These are phyloP conservation scores for Hysterangium stoloniferum DNA, from an alignment of 768 basidiomycete species.

Conservation along the genomic window DNA sequence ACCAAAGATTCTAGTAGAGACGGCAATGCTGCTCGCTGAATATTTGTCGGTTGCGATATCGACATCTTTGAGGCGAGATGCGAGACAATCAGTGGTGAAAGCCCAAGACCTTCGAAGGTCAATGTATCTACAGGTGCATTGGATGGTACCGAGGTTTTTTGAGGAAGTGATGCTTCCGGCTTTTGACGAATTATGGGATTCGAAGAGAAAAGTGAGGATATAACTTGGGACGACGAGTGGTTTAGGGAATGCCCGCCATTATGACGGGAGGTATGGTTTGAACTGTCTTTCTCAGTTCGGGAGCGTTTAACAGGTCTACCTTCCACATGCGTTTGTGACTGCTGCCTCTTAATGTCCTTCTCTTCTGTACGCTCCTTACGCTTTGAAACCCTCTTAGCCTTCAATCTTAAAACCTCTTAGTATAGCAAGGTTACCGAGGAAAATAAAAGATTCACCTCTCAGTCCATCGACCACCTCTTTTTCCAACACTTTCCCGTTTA, in stretches of 20 bases:
- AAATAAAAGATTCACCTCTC: slow-evolving; percentile 42
- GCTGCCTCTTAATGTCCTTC: not conserved
- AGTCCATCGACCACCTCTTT: slow-evolving; percentile 34
- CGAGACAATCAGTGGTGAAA: slow-evolving; percentile 69
- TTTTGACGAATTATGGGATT: slow-evolving; percentile 63
- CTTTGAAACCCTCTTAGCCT: slow-evolving; percentile 64
- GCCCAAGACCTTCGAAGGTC: slow-evolving; percentile 73
- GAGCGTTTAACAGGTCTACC: slow-evolving; percentile 39
- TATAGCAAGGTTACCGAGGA: slow-evolving; percentile 10
- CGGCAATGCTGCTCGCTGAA: slow-evolving; percentile 68
- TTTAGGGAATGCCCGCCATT: slow-evolving; percentile 18
- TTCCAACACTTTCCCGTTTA: slow-evolving; percentile 13
- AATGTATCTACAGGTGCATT: slow-evolving; percentile 83
- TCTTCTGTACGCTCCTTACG: slow-evolving; percentile 39
- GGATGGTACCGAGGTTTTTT: slow-evolving; percentile 44
- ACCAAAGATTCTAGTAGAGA: slow-evolving; percentile 45
- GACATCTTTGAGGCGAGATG: slow-evolving; percentile 77
- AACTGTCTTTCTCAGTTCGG: slow-evolving; percentile 23
- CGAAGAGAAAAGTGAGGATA: slow-evolving; percentile 84
- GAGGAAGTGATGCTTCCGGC: slow-evolving; percentile 18
- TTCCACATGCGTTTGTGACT: slow-evolving; percentile 20
- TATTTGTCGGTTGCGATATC: slow-evolving; percentile 81
- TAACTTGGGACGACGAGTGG: slow-evolving; percentile 47
- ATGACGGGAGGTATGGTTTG: slow-evolving; percentile 14
- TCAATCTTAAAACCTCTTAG: slow-evolving; percentile 42